phyloP scores from a whole-genome alignment of 805 yeast genomes.

The Starmerella tilneyi region DNA sequence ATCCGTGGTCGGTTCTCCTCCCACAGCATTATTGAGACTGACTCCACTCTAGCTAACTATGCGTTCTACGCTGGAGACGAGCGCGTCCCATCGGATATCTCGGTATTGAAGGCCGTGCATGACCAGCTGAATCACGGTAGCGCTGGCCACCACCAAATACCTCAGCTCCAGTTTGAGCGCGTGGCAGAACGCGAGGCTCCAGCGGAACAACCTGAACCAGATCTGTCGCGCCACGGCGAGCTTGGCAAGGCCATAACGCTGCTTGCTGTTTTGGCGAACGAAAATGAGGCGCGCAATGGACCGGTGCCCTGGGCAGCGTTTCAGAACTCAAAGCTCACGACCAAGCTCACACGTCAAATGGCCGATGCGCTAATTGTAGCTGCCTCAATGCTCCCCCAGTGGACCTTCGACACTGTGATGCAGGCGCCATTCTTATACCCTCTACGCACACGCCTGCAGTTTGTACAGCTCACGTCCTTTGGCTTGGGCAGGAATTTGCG shows the following conservation, averaged over 20 bases:
- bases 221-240: background rate
- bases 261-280: conserved; percentile 6
- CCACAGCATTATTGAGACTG: background rate
- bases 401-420: conserved; percentile 68
- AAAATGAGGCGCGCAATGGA: conserved; percentile 13
- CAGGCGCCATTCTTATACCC: conserved; percentile 77
- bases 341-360: conserved; percentile 73
- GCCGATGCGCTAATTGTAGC: conserved; percentile 86
- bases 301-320: conserved; percentile 8
- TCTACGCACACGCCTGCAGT: conserved; percentile 63
- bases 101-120: conserved; percentile 11
- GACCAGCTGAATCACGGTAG: conserved; percentile 1
- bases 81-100: conserved; percentile 7
- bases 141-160: background rate
- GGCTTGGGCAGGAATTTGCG: conserved; percentile 57
- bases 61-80: conserved; percentile 8
- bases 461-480: conserved; percentile 77
- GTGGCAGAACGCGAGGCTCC: background rate
- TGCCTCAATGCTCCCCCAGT: conserved; percentile 72
- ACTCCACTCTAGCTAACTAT: background rate
- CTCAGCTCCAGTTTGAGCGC: conserved; percentile 4
- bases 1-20: conserved; percentile 2
- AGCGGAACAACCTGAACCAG: background rate
- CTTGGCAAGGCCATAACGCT: conserved; percentile 7
- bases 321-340: conserved; percentile 55